Conservation (phyloP, 2,329 filamentous ascomycete species). For the Cylindrodendrum hubeiense region DNA sequence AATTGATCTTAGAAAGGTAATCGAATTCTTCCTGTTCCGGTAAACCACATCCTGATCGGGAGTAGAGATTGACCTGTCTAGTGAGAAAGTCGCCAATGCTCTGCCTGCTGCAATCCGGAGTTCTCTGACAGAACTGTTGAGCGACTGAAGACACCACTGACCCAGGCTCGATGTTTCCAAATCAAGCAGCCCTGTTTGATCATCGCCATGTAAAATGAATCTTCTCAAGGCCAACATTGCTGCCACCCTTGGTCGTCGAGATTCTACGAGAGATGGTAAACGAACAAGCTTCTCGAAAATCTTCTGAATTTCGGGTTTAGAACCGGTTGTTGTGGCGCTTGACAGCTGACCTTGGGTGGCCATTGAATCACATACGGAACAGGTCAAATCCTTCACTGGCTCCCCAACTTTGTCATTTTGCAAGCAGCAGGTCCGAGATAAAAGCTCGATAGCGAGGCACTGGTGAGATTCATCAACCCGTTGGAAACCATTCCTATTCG, state of each 20-base stretch:
- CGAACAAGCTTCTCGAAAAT: constrained; percentile 62
- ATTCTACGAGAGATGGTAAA: constrained; percentile 61
- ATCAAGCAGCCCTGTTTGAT: constrained; percentile 69
- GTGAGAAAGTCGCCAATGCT: constrained; percentile 75
- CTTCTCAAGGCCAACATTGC: constrained; percentile 80
- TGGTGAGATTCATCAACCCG: constrained; percentile 61
- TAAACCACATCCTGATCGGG: constrained; percentile 41
- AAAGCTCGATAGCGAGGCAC: constrained; percentile 63
- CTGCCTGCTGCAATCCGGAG: constrained; percentile 83
- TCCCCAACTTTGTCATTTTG: constrained; percentile 21
- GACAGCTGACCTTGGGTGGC: neutral
- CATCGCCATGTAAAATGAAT: constrained; percentile 75
- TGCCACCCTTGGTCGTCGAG: constrained; percentile 73
- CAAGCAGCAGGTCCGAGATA: constrained; percentile 64
- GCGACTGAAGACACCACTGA: constrained; percentile 83
- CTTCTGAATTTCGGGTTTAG: constrained; percentile 54
- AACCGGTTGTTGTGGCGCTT: constrained; percentile 18
- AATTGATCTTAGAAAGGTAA: constrained; percentile 79
- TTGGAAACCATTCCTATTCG: constrained; percentile 55
- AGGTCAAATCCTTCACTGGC: constrained; percentile 22
- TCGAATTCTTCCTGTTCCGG: constrained; percentile 71
- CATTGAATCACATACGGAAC: constrained; percentile 43
- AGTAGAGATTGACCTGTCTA: constrained; percentile 26
- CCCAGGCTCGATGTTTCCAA: constrained; percentile 77
- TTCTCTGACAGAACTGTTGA: constrained; percentile 88